These are phyloP conservation scores for Boletus pseudo-olivaceus DNA, from an alignment of 768 basidiomycete genomes.

Conservation along the genomic window DNA sequence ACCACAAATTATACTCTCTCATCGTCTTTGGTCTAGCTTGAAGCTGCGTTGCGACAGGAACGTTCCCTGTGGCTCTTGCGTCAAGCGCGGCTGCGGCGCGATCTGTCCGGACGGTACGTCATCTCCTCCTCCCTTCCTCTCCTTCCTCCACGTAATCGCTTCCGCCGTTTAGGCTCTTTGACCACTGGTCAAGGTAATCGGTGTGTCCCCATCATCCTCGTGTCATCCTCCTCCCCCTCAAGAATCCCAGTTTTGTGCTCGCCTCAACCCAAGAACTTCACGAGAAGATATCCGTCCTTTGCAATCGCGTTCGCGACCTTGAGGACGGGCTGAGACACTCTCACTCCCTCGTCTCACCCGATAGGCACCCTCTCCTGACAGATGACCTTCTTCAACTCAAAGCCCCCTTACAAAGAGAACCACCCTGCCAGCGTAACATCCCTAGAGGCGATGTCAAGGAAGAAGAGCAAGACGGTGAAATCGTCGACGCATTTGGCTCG, in stretches of 20 bases:
- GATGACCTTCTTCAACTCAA: constrained; percentile 76
- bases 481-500: constrained; percentile 78
- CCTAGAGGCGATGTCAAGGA: constrained; percentile 45
- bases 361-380: constrained; percentile 62
- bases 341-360: constrained; percentile 54
- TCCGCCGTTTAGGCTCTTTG: constrained; percentile 53
- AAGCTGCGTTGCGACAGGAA: constrained; percentile 60
- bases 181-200: constrained; percentile 83
- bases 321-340: constrained; percentile 66
- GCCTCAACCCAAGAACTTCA: constrained; percentile 79
- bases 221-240: background rate
- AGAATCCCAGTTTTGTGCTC: constrained; percentile 58
- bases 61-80: constrained; percentile 75
- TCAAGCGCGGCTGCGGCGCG: constrained; percentile 75
- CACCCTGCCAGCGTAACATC: constrained; percentile 39
- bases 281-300: constrained; percentile 75
- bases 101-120: constrained; percentile 75
- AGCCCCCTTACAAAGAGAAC: constrained; percentile 70
- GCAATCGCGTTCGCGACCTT: constrained; percentile 69
- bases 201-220: constrained; percentile 33
- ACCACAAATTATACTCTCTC: background rate
- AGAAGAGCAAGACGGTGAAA: constrained; percentile 61
- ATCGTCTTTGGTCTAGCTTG: constrained; percentile 12
- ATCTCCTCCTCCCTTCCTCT: constrained; percentile 7
- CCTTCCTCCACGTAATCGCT: constrained; percentile 18